Percentiles rank a stretch among this genome's conserved stretches.
Evolutionary conservation across 805 yeast species (phyloP).

Genomic region (Torulaspora quercuum): DNA sequence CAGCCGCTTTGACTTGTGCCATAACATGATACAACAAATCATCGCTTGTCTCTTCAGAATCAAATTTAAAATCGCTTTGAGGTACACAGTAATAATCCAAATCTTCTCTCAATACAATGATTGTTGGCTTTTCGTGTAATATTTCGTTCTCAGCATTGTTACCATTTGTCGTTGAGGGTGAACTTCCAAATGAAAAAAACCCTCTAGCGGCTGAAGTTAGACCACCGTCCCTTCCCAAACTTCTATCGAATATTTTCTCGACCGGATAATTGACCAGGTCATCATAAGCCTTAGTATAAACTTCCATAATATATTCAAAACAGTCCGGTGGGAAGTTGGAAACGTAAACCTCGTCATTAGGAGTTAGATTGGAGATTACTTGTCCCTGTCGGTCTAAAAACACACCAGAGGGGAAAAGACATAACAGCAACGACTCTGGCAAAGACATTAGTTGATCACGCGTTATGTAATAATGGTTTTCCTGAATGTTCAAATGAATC

Average conservation of each 20-base stretch:
- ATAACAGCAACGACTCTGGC: constrained; percentile 84
- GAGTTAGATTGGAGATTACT: constrained; percentile 73
- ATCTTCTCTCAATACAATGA: constrained; percentile 90
- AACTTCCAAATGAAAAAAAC: constrained; percentile 26
- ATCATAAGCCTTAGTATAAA: constrained; percentile 65
- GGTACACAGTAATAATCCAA: constrained; percentile 91
- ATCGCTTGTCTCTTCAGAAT: constrained; percentile 43
- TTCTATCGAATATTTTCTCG: constrained; percentile 39
- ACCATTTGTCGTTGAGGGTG: constrained; percentile 11
- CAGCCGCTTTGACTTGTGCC: constrained; percentile 64
- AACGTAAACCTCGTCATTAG: constrained; percentile 73
- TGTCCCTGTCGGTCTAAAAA: constrained; percentile 74
- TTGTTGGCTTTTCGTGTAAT: constrained; percentile 76
- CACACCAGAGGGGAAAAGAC: constrained; percentile 88
- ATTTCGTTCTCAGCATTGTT: constrained; percentile 56
- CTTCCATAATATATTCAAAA: constrained; percentile 74
- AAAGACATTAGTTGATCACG: constrained; percentile 86
- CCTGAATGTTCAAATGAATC: constrained; percentile 76
- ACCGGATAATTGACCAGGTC: constrained; percentile 46
- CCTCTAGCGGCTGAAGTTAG: constrained; percentile 29
- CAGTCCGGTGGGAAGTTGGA: constrained; percentile 78
- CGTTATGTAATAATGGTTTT: constrained; percentile 66
- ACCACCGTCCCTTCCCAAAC: constrained; percentile 16
- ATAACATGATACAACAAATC: constrained; percentile 45
- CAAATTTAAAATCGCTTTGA: constrained; percentile 40